Base-by-base conservation (phyloP, 495 filamentous ascomycete genomes). In the Platismatia glauca region DNA sequence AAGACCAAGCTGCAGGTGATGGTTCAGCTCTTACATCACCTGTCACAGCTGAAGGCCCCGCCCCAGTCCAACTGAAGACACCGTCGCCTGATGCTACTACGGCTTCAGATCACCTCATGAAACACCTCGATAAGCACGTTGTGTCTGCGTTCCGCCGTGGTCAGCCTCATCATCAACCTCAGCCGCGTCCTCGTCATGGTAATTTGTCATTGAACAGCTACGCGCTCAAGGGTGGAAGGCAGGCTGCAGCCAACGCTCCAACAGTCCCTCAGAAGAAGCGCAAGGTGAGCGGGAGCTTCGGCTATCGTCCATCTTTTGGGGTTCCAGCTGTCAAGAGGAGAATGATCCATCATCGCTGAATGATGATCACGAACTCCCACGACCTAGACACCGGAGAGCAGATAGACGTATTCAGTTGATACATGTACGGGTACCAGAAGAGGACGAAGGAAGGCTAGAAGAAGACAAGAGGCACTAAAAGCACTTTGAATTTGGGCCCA, bases 131-230 rank as follows among this genome's bases (percentile, higher is more conserved):
- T 66, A 77, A 81, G 50, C 82, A 84, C 58, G 80, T 86, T 43
- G 88, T 91, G 63, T 88, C 86, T 38, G 86, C 88, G 11, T 94
- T 92, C 76, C 87, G 89, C 46, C 83, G 83, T 43, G 88, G 91
- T 69, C 87, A 92, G 71, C 83, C 83, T 69, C 84, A 86, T 62
- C 86, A 89, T 69, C 81, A 41, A 63, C 76, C 83, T 68, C 81
- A 41, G 61, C 76, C 82, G 64, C 84, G 84, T 71, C 81, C 83
- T 64, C 86, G 84, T 1, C 78, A 76, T 64, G 71, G 74, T 61
- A 69, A 78, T 66, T 75, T 76, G 59, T 75, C 78, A 6, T 71
- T 84, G 46, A 81, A 81, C 59, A 56, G 60, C 35, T 39, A 60
- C 24, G 55, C 60, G 2, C 79, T 84, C 72, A 85, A 84, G 68